Base-by-base conservation (phyloP, 1,284 basidiomycete species). In the Cryptococcus neoformans region DNA sequence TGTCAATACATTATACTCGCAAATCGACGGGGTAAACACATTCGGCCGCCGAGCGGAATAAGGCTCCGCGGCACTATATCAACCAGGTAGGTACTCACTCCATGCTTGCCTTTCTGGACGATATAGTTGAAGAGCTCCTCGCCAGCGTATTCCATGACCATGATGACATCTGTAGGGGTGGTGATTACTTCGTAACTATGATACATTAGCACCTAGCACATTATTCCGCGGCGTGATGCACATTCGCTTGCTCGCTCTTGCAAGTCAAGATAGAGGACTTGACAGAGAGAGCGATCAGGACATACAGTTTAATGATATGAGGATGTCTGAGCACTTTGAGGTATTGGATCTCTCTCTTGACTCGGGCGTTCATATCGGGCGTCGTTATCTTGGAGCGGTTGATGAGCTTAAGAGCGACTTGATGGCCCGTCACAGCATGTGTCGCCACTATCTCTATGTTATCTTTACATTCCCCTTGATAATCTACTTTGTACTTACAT, bases 401-500 rank as follows among this genome's bases (percentile, higher is more conserved):
- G 69, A 98, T 92, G 72, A 92, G 92, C 81, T 98, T 98, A 88
- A 99, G 92, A 3, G 95, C 95, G 45, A 99, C 95, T 66, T 87
- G 87, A 72, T 97, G 92, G 0, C 93, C 92, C 0, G 95, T 98
- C 64, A 97, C 85, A 45, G 89, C 89, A 76, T 99, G 95, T 11
- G 86, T 87, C 38, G 92, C 95, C 83, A 95, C 92, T 97, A 75
- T 44, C 42, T 12, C 14, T 21, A 28, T 28, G 28, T 35, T 9
- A 21, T 21, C 28, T 16, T 41, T 3, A 12, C 46, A 28, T 28
- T 28, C 16, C 16, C 16, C n/a, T 21, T 47, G 46, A 16, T 7
- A 4, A 28, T 8, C 9, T 1, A 28, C 46, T 16, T 34, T 14
- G 46, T 14, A 74, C 91, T 78, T 77, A 95, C 93, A 89, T 82